Evolutionary conservation across 2,329 filamentous ascomycete genomes (phyloP).

Genomic region (Fusarium anguioides): DNA sequence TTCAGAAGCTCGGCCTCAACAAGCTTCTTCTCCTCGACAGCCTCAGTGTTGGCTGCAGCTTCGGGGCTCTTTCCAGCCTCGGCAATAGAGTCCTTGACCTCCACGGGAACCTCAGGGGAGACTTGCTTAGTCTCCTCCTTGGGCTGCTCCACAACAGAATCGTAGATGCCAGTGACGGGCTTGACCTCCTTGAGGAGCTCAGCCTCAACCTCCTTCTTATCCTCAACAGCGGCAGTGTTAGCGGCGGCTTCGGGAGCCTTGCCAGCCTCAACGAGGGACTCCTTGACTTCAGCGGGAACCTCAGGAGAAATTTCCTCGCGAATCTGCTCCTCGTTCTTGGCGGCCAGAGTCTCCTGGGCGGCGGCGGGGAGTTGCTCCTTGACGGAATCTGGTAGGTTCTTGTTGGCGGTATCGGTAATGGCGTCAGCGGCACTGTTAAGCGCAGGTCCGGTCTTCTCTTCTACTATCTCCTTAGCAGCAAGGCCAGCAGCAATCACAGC

Average conservation of each 20-base stretch:
- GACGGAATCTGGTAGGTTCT: constrained; percentile 64
- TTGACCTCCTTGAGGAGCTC: constrained; percentile 77
- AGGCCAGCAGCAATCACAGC: constrained; percentile 47
- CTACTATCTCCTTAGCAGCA: constrained; percentile 50
- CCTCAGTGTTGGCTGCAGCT: constrained; percentile 72
- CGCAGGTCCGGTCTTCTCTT: constrained; percentile 53
- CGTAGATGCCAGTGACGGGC: constrained; percentile 42
- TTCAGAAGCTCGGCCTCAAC: constrained; percentile 77
- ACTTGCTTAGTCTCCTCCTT: constrained; percentile 48
- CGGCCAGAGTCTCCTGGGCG: constrained; percentile 60
- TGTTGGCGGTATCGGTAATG: constrained; percentile 55
- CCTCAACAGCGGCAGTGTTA: constrained; percentile 74
- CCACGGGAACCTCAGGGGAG: constrained; percentile 52
- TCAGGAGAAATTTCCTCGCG: constrained; percentile 60
- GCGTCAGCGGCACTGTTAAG: constrained; percentile 51
- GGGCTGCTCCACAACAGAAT: constrained; percentile 36
- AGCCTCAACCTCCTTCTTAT: constrained; percentile 79
- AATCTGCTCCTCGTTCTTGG: constrained; percentile 55
- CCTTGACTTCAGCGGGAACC: constrained; percentile 67
- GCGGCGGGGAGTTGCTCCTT: constrained; percentile 63
- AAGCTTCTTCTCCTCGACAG: constrained; percentile 76
- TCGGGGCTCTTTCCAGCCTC: constrained; percentile 72
- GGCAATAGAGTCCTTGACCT: constrained; percentile 78
- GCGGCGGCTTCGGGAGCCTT: constrained; percentile 76
- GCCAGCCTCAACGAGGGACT: constrained; percentile 68